Evolutionary conservation across 352 stramenopile species (phyloP).

Genomic region (Pythium utonaiense): DNA sequence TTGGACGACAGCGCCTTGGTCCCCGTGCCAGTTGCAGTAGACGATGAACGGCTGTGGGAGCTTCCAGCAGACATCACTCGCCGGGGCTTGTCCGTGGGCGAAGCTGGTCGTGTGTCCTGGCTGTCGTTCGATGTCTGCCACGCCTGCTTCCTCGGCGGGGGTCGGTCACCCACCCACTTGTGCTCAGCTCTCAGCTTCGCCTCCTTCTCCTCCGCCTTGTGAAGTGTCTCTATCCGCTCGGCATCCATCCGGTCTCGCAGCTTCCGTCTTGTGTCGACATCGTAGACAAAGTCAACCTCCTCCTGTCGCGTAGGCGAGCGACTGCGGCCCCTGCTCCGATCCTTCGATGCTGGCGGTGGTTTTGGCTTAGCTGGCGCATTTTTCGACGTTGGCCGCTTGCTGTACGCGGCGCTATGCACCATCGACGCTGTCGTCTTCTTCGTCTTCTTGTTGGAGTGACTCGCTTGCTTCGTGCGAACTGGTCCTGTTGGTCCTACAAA

Average conservation of each 20-base stretch:
- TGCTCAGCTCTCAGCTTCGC: slow-evolving; percentile 32
- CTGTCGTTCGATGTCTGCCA: slow-evolving; percentile 12
- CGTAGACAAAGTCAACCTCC: slow-evolving; percentile 70
- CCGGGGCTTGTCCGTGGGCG: not conserved
- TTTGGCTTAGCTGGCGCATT: not conserved
- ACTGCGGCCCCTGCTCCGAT: not conserved
- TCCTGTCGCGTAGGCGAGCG: slow-evolving; percentile 7
- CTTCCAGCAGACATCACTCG: slow-evolving; percentile 1
- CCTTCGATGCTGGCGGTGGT: not conserved
- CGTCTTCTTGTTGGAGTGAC: slow-evolving; percentile 10
- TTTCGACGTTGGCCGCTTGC: slow-evolving; percentile 28
- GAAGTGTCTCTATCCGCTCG: slow-evolving; percentile 34
- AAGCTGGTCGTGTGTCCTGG: not conserved
- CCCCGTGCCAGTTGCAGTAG: not conserved
- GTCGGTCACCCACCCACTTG: slow-evolving; percentile 38
- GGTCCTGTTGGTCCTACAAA: slow-evolving; percentile 35
- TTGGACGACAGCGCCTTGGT: slow-evolving; percentile 16
- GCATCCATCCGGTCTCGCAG: slow-evolving; percentile 58
- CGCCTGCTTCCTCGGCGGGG: slow-evolving; percentile 21
- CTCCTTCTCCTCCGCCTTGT: slow-evolving; percentile 34
- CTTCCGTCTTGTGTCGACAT: slow-evolving; percentile 44
- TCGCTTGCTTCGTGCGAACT: not conserved
- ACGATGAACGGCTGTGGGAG: not conserved
- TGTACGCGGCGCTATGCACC: slow-evolving; percentile 24
- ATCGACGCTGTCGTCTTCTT: slow-evolving; percentile 7